phyloP scores from a whole-genome alignment of 1,139 yeast genomes.

The Kodamaea fungicola region DNA sequence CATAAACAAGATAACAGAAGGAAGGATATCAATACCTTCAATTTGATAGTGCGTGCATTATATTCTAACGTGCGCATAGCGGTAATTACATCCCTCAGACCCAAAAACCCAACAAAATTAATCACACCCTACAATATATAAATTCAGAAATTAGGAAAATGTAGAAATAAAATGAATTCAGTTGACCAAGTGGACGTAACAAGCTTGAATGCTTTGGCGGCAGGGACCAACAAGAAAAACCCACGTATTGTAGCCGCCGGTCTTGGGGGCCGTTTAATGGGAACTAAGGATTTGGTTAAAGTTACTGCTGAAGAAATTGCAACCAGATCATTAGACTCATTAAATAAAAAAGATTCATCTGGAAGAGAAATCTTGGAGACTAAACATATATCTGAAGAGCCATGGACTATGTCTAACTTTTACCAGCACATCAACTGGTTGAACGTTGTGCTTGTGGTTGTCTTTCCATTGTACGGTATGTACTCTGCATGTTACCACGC shows the following conservation, averaged over 20 bases:
- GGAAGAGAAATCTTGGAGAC: conserved; percentile 41
- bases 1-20: no score
- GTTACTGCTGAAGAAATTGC: conserved; percentile 65
- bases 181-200: conserved; percentile 66
- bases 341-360: conserved; percentile 51
- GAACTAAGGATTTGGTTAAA: conserved; percentile 66
- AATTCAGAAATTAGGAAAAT: no score
- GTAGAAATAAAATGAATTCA: background rate
- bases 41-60: no score
- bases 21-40: no score
- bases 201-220: conserved; percentile 81
- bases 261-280: conserved; percentile 74
- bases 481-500: conserved; percentile 45
- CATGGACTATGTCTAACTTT: conserved; percentile 86
- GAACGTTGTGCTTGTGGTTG: conserved; percentile 71
- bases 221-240: conserved; percentile 72
- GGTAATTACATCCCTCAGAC: no score
- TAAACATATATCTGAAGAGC: conserved; percentile 85
- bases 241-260: conserved; percentile 77
- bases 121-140: no score
- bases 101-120: no score
- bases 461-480: conserved; percentile 68
- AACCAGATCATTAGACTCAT: conserved; percentile 45
- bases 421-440: conserved; percentile 90
- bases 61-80: no score